Conservation (phyloP, 768 basidiomycete genomes). For the Scleroderma bovista region DNA sequence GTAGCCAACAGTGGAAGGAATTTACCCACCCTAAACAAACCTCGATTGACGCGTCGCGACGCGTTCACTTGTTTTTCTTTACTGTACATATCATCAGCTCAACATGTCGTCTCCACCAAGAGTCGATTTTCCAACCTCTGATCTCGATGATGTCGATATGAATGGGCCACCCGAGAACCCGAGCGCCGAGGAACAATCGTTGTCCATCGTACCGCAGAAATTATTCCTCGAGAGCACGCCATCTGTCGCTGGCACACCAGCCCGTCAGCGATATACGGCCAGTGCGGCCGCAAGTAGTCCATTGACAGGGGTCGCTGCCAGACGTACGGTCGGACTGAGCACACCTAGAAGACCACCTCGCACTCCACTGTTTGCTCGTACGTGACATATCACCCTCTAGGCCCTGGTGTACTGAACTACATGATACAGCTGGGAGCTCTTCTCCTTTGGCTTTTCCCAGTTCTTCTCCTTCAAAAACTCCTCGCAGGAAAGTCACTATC, state of each 20-base stretch:
- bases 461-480: slow-evolving; percentile 52
- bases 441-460: slow-evolving; percentile 62
- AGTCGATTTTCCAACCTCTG: slow-evolving; percentile 61
- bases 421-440: slow-evolving; percentile 44
- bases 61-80: slow-evolving; percentile 28
- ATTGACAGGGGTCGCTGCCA: slow-evolving; percentile 40
- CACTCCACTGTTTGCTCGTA: slow-evolving; percentile 48
- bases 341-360: slow-evolving; percentile 42
- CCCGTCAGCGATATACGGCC: slow-evolving; percentile 32
- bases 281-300: slow-evolving; percentile 37
- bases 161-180: slow-evolving; percentile 25
- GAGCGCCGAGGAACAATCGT: slow-evolving; percentile 29
- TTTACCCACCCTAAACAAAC: slow-evolving; percentile 42
- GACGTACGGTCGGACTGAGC: slow-evolving; percentile 49
- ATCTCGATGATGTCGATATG: slow-evolving; percentile 52
- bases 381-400: slow-evolving; percentile 14
- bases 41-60: slow-evolving; percentile 50
- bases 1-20: slow-evolving; percentile 11
- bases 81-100: slow-evolving; percentile 6
- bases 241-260: slow-evolving; percentile 46
- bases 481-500: slow-evolving; percentile 31
- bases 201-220: slow-evolving; percentile 40
- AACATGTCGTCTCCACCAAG: slow-evolving; percentile 62
- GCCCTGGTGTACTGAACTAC: not conserved
- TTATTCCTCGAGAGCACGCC: slow-evolving; percentile 54